Evolutionary conservation across 2,329 filamentous ascomycete genomes (phyloP), one percentile per base, ranked within the genome.

Genomic region (Fusarium subtropicale): DNA sequence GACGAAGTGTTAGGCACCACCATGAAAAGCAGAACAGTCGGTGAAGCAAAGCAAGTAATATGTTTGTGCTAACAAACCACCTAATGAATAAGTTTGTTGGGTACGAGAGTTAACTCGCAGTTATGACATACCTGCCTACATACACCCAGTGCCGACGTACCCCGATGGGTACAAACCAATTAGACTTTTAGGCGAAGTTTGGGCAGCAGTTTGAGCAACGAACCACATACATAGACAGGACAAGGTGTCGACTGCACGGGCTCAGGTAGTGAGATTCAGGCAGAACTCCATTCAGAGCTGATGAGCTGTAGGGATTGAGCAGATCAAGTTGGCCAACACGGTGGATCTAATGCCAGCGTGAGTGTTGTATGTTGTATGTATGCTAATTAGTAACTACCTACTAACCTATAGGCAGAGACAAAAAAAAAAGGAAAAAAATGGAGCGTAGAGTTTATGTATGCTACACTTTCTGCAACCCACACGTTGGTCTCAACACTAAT

Each of bases 111-210:
- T 31, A 61, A 45, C 22, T 36, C 39, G 38, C 46, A 45, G 31
- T 13, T n/a, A 20, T 11, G 22, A n/a, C 31, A 59, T 30, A 42
- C 20, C 38, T 38, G n/a, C n/a, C 38, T 22, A 22, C 20, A 6
- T 41, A 22, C 34, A 66, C 44, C 46, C 28, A 33, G 44, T 68
- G 26, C 50, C 50, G 38, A 53, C n/a, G 36, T 31, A 31, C 18
- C 18, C 48, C 33, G 33, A 51, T 39, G 33, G 16, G 13, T 44
- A 44, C 38, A 22, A 63, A 31, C 53, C 51, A 58, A 57, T 72
- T 73, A 73, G 56, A 72, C 69, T 74, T 73, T 74, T 64, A 62
- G 60, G 64, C 71, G 68, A 73, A 71, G 60, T 47, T 60, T 46
- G 51, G 30, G 51, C 39, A 34, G n/a, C 38, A 26, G 22, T 24